Percentiles rank a stretch among this genome's conserved stretches.
phyloP scores from a whole-genome alignment of 78 protist genomes.

The Tieghemostelium lacteum region DNA sequence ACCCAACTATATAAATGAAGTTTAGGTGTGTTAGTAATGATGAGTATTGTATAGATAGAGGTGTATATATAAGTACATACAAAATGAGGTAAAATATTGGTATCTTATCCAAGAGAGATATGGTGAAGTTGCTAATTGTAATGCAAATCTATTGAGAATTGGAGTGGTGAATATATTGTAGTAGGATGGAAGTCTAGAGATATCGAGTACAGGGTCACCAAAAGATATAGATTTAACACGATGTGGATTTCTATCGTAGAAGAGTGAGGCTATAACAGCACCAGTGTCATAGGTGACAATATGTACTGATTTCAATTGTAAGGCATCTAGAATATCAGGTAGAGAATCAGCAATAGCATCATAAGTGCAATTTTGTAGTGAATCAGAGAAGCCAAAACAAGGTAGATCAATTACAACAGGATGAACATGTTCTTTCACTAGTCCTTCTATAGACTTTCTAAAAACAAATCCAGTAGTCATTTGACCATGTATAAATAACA shows the following conservation, averaged over 20 bases:
- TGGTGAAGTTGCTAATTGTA: constrained; percentile 15
- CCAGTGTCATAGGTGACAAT: constrained; percentile 35
- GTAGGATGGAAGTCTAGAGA: constrained; percentile 14
- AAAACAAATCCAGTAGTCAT: constrained; percentile 30
- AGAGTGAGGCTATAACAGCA: constrained; percentile 8
- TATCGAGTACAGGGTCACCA: constrained; percentile 40
- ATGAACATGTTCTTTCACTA: constrained; percentile 2
- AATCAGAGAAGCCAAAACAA: constrained; percentile 67
- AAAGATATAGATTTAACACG: constrained; percentile 23
- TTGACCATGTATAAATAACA: constrained; percentile 43
- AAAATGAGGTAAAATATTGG: neutral
- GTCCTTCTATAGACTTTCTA: neutral
- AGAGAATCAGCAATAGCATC: constrained; percentile 17
- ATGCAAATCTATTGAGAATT: neutral
- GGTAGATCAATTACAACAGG: constrained; percentile 62
- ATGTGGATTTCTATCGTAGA: neutral
- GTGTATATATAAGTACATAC: neutral
- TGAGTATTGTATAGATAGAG: neutral
- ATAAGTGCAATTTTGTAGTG: constrained; percentile 6
- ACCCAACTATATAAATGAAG: neutral
- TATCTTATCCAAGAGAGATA: constrained; percentile 44
- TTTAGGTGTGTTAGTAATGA: neutral
- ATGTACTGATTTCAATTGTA: constrained; percentile 32
- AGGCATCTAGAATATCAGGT: constrained; percentile 30
- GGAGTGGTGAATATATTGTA: constrained; percentile 18